These are phyloP conservation scores for Blastobotrys indianensis DNA, from an alignment of 1,139 yeast genomes.

Conservation along the genomic window DNA sequence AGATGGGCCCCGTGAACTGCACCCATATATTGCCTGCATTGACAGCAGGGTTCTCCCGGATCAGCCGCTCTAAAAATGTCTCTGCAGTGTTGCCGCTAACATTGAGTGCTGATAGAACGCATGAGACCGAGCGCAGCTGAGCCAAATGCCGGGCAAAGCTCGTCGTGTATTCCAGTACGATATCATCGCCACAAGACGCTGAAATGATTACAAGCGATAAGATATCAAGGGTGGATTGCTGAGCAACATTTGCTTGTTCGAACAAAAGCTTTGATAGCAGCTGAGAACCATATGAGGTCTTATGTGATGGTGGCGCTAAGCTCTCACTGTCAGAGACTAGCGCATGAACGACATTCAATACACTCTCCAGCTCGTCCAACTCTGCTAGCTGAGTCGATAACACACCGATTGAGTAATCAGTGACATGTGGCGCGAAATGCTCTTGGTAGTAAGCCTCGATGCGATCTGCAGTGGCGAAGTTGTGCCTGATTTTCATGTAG, in stretches of 20 bases:
- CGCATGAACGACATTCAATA: conserved; percentile 9
- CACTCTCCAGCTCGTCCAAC: conserved; percentile 18
- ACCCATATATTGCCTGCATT: conserved; percentile 10
- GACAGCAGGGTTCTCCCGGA: conserved; percentile 1
- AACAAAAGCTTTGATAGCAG: conserved; percentile 16
- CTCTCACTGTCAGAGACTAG: background rate
- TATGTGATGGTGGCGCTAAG: background rate
- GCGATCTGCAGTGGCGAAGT: conserved; percentile 20
- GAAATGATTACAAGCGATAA: conserved; percentile 21
- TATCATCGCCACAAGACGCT: conserved; percentile 16
- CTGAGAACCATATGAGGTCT: conserved; percentile 19
- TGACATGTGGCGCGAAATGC: conserved; percentile 16
- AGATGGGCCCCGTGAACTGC: conserved; percentile 10
- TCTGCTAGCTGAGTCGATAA: conserved; percentile 20
- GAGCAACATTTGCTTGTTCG: conserved; percentile 17
- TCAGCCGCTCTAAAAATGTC: conserved; percentile 10
- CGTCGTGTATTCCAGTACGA: conserved; percentile 19
- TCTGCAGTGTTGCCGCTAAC: background rate
- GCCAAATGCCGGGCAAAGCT: conserved; percentile 12
- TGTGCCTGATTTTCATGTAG: conserved; percentile 15
- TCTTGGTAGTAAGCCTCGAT: conserved; percentile 18
- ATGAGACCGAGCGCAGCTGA: conserved; percentile 4
- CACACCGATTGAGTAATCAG: conserved; percentile 18
- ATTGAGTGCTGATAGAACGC: background rate
- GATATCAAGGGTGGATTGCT: conserved; percentile 20